Base-by-base conservation (phyloP, 257 asterid genomes). In the Thymus quinquecostatus region DNA sequence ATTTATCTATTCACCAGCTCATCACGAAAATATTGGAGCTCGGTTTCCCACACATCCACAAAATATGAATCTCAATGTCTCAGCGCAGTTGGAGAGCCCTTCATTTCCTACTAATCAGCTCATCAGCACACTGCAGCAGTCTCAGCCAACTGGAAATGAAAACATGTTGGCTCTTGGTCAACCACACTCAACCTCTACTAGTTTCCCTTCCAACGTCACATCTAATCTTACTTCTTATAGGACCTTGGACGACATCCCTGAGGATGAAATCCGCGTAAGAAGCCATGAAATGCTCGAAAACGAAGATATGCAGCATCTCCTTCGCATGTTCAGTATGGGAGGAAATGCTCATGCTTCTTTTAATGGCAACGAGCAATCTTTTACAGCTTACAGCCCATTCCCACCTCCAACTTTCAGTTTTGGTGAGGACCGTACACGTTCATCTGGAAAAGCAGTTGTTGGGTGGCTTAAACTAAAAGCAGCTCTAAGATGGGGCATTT, bases 381-480 rank as follows among this genome's bases (percentile, higher is more conserved):
- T 83, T 36, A 74, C 87, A 14, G 75, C 88, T 29, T 86, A 69
- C 83, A 86, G 80, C 66, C 93, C 96, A 7, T 78, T 75, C 68
- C 60, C 69, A 14, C 87, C 97, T 66, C 74, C 91, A 48, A 78
- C 56, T 74, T 86, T 79, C 45, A 81, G 72, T 56, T 82, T 80
- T 44, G 83, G 76, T 2, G 96, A 84, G 80, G 92, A 86, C 36
- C 88, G 86, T 10, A 55, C 88, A 5, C 97, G 96, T 56, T 69
- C 97, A 33, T 87, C 97, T 54, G 98, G 98, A n/a, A 93, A 91
- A 82, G 98, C 98, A 60, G 97, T 91, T 73, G 92, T 93, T 10
- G 98, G 98, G 47, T 93, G 98, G 98, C 95, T 93, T 33, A 93
- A 93, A 72, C 96, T 93, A 34, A 93, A 93, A 86, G 97, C 97